These are phyloP conservation scores for Phytomonas francai DNA, from an alignment of 208 protist genomes.

Conservation along the genomic window DNA sequence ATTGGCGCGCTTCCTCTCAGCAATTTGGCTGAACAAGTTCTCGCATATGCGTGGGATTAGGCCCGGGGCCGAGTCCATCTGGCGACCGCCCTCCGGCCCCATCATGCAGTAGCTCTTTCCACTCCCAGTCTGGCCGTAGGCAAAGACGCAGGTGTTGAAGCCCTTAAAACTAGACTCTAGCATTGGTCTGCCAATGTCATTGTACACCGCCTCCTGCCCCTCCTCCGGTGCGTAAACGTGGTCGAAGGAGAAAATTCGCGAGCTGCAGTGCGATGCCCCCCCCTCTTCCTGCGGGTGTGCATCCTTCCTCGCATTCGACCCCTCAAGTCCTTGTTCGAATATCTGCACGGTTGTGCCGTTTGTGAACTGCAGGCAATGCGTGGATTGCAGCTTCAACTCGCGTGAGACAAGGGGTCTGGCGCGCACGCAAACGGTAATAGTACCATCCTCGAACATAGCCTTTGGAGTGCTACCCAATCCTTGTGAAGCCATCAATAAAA, in stretches of 20 bases:
- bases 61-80: slow-evolving; percentile 51
- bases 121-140: slow-evolving; percentile 89
- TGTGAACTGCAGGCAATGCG: neutral
- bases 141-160: slow-evolving; percentile 90
- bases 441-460: slow-evolving; percentile 43
- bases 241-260: slow-evolving; percentile 73
- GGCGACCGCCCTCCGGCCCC: slow-evolving; percentile 54
- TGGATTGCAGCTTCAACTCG: slow-evolving; percentile 22
- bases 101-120: slow-evolving; percentile 89
- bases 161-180: slow-evolving; percentile 80
- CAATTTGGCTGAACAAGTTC: slow-evolving; percentile 63
- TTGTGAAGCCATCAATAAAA: neutral
- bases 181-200: slow-evolving; percentile 78
- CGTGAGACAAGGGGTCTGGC: slow-evolving; percentile 50
- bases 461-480: neutral
- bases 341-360: neutral
- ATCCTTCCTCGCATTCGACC: neutral
- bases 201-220: slow-evolving; percentile 78
- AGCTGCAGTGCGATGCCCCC: slow-evolving; percentile 8
- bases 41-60: slow-evolving; percentile 76
- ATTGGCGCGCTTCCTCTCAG: slow-evolving; percentile 10
- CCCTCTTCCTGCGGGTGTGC: neutral
- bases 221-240: slow-evolving; percentile 42
- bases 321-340: neutral
- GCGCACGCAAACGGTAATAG: slow-evolving; percentile 74